Evolutionary conservation across 2,329 filamentous ascomycete species (phyloP), one percentile per base, ranked within the genome.

Genomic region (Blastomyces parvus): DNA sequence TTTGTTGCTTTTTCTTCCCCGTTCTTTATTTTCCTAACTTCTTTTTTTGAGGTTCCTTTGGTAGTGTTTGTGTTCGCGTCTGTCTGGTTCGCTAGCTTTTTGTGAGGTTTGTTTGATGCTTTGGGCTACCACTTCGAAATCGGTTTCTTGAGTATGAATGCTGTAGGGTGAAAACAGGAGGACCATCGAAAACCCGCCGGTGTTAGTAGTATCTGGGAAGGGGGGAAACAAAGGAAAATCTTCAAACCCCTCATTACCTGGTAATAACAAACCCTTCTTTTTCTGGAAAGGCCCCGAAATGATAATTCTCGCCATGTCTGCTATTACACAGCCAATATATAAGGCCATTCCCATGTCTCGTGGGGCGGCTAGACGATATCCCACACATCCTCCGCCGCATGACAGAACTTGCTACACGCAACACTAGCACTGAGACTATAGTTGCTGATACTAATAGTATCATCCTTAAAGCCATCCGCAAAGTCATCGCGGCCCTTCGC

Each of bases 341-440:
- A 3, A 19, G 44, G 19, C 6, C 6, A 46, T 1, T 17, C 38
- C 38, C 38, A 40, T 11, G 44, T 46, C n/a, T 53, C 30, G 30
- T 33, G 17, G 59, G 22, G n/a, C 25, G 25, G 62, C 83, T 86
- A 99, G 72, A 97, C 84, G 70, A 99, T 89, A 73, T 90, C 87
- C 94, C 94, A 99, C 44, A 88, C 88, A 76, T 99, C 94, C 79
- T 99, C 94, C 53, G 92, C 93, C 50, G 93, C 94, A 78, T 99
- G 94, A 78, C 94, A 97, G 82, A 99, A 97, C 78, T 97, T 99
- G 85, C 93, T 97, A 83, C 94, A 99, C 53, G 94, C 93, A 66
- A 99, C 94, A 80, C 93, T 97, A 66, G 94, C 94, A 73, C 91
- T 96, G 67, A 99, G 83, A 73, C 92, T 96, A 83, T 90, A 99